These are phyloP conservation scores for Phaseolus coccineus DNA, from an alignment of 331 rosid species.

Conservation along the genomic window DNA sequence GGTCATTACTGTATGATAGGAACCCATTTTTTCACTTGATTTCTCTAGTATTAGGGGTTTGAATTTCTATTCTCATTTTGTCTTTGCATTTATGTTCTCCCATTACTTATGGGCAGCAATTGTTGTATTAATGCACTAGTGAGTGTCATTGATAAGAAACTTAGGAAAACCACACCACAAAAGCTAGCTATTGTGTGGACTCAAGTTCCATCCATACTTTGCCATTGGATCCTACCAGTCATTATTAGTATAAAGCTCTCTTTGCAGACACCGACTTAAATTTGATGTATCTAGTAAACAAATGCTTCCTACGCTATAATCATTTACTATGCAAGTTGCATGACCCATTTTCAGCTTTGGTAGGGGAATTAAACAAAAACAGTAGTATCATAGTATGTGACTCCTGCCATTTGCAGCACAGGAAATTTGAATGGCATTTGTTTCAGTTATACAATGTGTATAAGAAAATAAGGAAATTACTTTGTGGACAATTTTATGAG, in stretches of 20 bases:
- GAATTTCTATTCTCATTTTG: neutral
- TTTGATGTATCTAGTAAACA: neutral
- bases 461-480: neutral
- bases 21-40: neutral
- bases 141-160: neutral
- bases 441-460: neutral
- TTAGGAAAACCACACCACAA: too few species aligned
- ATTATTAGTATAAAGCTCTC: neutral
- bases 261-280: neutral
- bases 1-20: neutral
- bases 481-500: neutral
- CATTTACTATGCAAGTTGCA: neutral
- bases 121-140: neutral
- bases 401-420: neutral
- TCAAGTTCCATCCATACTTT: too few species aligned
- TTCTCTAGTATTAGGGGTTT: neutral
- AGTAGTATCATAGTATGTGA: constrained; percentile 11
- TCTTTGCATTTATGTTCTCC: neutral
- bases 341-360: constrained; percentile 1
- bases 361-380: neutral
- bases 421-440: constrained; percentile 4
- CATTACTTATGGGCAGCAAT: neutral
- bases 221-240: too few species aligned
- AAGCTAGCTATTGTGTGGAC: too few species aligned
- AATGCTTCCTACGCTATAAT: constrained; percentile 6